Conservation (phyloP, 352 stramenopile species). For the Globisporangium lucens region DNA sequence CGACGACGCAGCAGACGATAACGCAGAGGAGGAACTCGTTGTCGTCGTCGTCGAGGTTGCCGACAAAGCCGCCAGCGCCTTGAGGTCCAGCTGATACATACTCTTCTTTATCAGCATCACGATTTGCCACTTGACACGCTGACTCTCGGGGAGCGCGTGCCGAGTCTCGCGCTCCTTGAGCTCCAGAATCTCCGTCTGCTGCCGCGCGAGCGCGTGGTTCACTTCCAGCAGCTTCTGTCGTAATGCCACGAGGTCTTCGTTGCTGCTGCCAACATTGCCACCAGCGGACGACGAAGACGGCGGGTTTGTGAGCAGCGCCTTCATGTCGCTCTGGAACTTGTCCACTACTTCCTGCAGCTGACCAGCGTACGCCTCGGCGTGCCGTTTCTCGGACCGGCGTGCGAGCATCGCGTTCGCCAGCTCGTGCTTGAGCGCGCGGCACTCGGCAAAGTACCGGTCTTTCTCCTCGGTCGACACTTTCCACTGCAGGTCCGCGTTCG, state of each 20-base stretch:
- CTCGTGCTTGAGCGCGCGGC: slow-evolving; percentile 60
- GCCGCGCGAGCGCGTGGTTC: slow-evolving; percentile 56
- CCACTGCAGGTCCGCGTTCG: slow-evolving; percentile 32
- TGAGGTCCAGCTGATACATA: slow-evolving; percentile 60
- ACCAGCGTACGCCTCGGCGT: slow-evolving; percentile 32
- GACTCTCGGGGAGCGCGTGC: slow-evolving; percentile 55
- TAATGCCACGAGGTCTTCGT: slow-evolving; percentile 51
- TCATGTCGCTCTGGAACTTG: slow-evolving; percentile 57
- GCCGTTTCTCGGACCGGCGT: slow-evolving; percentile 40
- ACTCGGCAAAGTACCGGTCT: slow-evolving; percentile 69
- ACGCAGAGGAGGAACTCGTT: neutral
- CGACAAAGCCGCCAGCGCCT: slow-evolving; percentile 21
- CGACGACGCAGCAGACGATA: neutral
- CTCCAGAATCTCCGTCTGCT: slow-evolving; percentile 61
- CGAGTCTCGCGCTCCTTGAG: slow-evolving; percentile 64
- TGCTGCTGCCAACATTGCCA: slow-evolving; percentile 18
- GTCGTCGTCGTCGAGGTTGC: slow-evolving; percentile 9
- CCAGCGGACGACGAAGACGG: slow-evolving; percentile 14
- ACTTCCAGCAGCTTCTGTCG: slow-evolving; percentile 64
- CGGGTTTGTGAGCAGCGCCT: slow-evolving; percentile 31
- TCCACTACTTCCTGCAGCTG: slow-evolving; percentile 55
- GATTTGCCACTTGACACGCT: slow-evolving; percentile 62
- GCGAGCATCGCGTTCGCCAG: slow-evolving; percentile 46
- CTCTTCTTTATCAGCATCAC: slow-evolving; percentile 58
- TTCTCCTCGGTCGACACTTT: slow-evolving; percentile 55